These are phyloP conservation scores for Pseudomonodictys pantanalensis DNA, from an alignment of 495 filamentous ascomycete genomes.

Conservation along the genomic window DNA sequence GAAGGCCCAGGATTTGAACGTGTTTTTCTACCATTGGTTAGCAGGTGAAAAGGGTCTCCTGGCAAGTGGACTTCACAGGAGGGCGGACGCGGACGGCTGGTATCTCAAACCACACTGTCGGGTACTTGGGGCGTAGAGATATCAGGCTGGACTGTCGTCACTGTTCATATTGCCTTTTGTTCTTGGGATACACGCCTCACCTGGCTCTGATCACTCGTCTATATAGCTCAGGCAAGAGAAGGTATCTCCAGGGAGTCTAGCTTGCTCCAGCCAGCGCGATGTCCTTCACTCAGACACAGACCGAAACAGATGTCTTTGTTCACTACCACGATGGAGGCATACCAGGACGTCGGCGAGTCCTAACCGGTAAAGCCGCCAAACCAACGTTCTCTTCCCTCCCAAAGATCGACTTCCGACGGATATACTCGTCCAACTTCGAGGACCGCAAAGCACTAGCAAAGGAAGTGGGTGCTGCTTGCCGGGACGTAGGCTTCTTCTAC, in stretches of 20 bases:
- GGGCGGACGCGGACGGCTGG: too few species aligned
- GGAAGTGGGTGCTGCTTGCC: constrained; percentile 50
- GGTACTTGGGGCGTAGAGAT: too few species aligned
- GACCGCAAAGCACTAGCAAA: constrained; percentile 42
- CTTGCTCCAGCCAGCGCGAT: neutral
- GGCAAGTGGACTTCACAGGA: too few species aligned
- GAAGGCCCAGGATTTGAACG: too few species aligned
- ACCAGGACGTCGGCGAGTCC: constrained; percentile 2
- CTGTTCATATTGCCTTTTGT: too few species aligned
- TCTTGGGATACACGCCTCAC: too few species aligned
- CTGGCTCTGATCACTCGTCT: too few species aligned
- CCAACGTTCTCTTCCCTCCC: constrained; percentile 41
- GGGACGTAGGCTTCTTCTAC: constrained; percentile 57
- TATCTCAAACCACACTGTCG: too few species aligned
- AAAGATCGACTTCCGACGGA: constrained; percentile 41
- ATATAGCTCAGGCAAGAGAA: neutral
- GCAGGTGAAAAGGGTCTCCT: too few species aligned
- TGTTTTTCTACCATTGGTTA: too few species aligned
- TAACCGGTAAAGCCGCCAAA: constrained; percentile 10
- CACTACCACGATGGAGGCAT: constrained; percentile 22
- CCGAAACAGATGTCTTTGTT: neutral
- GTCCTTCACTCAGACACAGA: neutral
- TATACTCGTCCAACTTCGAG: constrained; percentile 37
- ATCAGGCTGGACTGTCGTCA: too few species aligned
- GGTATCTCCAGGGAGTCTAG: too few species aligned